phyloP scores from a whole-genome alignment of 352 stramenopile genomes.

The Elongisporangium anandrum region DNA sequence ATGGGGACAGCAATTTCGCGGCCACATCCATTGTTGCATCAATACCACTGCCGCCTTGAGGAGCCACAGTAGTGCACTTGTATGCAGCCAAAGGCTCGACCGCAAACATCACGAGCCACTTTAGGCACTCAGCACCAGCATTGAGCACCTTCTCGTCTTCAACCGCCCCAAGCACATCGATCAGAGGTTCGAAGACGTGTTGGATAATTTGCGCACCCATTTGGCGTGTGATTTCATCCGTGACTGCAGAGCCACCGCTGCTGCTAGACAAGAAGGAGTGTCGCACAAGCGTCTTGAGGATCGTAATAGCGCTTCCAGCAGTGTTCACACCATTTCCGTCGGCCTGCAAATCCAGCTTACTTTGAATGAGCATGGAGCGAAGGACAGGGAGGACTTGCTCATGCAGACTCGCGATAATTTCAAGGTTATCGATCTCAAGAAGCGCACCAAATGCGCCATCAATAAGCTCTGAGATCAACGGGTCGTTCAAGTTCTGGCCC shows the following conservation, averaged over 20 bases:
- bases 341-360: slow-evolving; percentile 33
- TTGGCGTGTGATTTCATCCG: slow-evolving; percentile 28
- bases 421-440: slow-evolving; percentile 53
- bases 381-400: slow-evolving; percentile 60
- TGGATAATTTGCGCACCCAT: slow-evolving; percentile 66
- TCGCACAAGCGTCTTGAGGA: slow-evolving; percentile 70
- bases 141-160: slow-evolving; percentile 81
- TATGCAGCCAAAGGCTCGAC: slow-evolving; percentile 59
- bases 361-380: slow-evolving; percentile 54
- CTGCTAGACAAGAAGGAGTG: slow-evolving; percentile 53
- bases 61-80: slow-evolving; percentile 16
- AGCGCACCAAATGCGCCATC: slow-evolving; percentile 64
- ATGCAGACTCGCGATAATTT: slow-evolving; percentile 56
- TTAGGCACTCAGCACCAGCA: slow-evolving; percentile 71
- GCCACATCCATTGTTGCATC: slow-evolving; percentile 69
- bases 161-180: slow-evolving; percentile 47
- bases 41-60: slow-evolving; percentile 38
- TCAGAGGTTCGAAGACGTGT: slow-evolving; percentile 65
- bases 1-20: slow-evolving; percentile 61
- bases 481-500: slow-evolving; percentile 67
- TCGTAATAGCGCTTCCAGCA: slow-evolving; percentile 59
- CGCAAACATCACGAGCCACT: slow-evolving; percentile 81
- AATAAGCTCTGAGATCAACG: slow-evolving; percentile 67
- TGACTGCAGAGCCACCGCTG: slow-evolving; percentile 5
- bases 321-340: slow-evolving; percentile 55